Evolutionary conservation across 306 rosid species (phyloP).

Genomic region (Lithocarpus polystachyus): DNA sequence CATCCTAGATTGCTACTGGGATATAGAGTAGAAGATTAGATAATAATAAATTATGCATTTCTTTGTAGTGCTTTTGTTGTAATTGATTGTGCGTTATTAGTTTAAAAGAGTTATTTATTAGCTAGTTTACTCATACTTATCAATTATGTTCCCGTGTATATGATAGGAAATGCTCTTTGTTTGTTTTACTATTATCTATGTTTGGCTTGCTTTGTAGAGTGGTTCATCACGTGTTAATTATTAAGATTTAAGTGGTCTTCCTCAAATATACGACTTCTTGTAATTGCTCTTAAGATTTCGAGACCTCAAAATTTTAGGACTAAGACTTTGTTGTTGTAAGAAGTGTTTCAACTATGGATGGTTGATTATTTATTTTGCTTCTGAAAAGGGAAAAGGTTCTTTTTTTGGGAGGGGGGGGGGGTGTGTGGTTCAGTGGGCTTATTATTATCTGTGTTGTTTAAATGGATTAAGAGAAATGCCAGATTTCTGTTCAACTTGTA

Average conservation of each 20-base stretch:
- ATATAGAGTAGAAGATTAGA: neutral
- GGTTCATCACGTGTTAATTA: neutral
- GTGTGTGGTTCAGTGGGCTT: neutral
- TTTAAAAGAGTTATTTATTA: neutral
- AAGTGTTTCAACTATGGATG: no score
- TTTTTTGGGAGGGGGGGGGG: no score
- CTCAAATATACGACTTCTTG: neutral
- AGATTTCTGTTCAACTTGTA: neutral
- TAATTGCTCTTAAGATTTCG: neutral
- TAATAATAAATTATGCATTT: neutral
- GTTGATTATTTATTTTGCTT: no score
- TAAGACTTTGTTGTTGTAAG: no score
- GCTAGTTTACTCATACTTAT: neutral
- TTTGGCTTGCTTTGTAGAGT: neutral
- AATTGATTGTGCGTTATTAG: neutral
- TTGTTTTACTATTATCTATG: neutral
- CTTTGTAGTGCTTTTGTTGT: neutral
- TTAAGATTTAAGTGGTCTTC: neutral
- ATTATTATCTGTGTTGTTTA: neutral
- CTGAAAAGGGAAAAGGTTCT: no score
- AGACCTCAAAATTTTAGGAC: no score
- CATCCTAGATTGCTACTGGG: neutral
- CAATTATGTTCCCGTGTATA: neutral
- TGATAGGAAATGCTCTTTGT: neutral
- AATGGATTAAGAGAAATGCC: neutral